phyloP scores from a whole-genome alignment of 345 rosid genomes.

The Moringa oleifera region DNA sequence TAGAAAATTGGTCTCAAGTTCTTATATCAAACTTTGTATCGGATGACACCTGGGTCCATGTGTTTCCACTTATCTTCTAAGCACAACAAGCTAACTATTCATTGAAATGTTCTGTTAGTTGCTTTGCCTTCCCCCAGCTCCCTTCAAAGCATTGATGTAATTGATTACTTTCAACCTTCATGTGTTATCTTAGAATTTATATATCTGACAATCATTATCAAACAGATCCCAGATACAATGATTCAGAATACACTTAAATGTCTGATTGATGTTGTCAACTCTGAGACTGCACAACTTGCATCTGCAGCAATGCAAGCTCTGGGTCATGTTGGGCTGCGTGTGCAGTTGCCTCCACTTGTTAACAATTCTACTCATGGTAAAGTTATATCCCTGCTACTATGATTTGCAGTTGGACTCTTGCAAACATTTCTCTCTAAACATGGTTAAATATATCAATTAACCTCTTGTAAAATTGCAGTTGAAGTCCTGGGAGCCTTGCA shows the following conservation, averaged over 20 bases:
- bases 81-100: no score
- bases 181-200: not conserved
- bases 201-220: constrained; percentile 13
- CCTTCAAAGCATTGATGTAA: not conserved
- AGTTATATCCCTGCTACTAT: constrained; percentile 13
- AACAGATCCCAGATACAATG: constrained; percentile 60
- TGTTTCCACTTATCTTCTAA: not conserved
- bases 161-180: not conserved
- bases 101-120: not conserved
- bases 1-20: not conserved
- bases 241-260: constrained; percentile 59
- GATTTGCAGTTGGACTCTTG: constrained; percentile 7
- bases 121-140: not conserved
- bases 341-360: constrained; percentile 53
- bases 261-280: constrained; percentile 57
- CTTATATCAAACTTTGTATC: not conserved
- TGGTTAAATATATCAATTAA: constrained; percentile 14
- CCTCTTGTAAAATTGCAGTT: constrained; percentile 39
- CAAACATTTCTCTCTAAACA: constrained; percentile 1
- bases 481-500: constrained; percentile 50
- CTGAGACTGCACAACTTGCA: constrained; percentile 68
- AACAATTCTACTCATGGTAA: constrained; percentile 61
- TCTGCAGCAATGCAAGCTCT: constrained; percentile 94
- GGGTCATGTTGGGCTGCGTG: constrained; percentile 85
- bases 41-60: not conserved